A percentile compares a stretch with the other conserved stretches of the same genome.
Evolutionary conservation across 2,329 filamentous ascomycete genomes (phyloP).

Genomic region (Colletotrichum filicis): DNA sequence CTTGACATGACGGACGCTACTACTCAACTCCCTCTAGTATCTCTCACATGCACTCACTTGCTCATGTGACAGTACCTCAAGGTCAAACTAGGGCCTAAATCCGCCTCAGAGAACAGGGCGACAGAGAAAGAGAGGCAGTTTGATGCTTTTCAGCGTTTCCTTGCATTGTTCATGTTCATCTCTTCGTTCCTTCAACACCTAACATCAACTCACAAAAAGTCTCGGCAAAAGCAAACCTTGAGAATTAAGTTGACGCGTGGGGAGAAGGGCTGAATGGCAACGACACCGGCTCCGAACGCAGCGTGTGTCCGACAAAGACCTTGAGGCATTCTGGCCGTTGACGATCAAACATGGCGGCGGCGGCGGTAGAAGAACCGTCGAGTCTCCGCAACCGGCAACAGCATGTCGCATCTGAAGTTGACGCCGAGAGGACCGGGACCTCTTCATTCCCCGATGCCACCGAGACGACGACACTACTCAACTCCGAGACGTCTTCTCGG

Average conservation of each 20-base stretch:
- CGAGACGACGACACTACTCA: slow-evolving; percentile 34
- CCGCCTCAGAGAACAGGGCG: background rate
- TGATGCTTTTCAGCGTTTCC: background rate
- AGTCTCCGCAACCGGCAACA: slow-evolving; percentile 1
- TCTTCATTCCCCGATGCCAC: slow-evolving; percentile 12
- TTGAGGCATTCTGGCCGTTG: slow-evolving; percentile 15
- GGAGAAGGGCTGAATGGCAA: slow-evolving; percentile 8
- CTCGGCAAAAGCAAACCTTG: background rate
- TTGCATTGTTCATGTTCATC: background rate
- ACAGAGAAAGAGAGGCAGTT: background rate
- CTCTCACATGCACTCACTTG: background rate
- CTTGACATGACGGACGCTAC: background rate
- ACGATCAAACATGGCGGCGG: slow-evolving; percentile 13
- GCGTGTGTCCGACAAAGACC: background rate
- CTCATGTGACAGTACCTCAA: background rate
- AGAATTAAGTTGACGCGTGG: background rate
- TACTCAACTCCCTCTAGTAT: background rate
- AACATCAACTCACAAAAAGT: too few relatives aligned
- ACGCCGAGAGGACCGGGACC: background rate
- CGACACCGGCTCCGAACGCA: background rate
- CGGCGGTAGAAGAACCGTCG: background rate
- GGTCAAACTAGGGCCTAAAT: background rate
- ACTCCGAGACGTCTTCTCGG: slow-evolving; percentile 30
- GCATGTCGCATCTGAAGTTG: background rate
- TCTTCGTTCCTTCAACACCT: background rate